Base-by-base conservation (phyloP, 441 rosid species). In the Omphalea diandra region DNA sequence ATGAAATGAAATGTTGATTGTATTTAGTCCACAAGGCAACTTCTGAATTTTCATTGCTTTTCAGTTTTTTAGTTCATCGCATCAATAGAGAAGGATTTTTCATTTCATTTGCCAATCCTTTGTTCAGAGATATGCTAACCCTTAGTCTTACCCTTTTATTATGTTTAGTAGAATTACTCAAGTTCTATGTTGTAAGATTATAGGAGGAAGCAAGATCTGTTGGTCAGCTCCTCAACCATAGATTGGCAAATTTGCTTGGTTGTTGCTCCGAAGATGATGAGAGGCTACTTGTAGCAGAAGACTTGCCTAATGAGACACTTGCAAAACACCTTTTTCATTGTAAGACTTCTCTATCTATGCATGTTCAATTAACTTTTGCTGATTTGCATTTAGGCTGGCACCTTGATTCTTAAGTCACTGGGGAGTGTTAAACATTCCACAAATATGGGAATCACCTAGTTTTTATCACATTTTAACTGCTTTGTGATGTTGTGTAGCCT, bases 261-360 rank as follows among this genome's bases (percentile, higher is more conserved):
- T 84, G 81, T 65, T 84, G 86, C 40, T 80, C 73, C 57, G 84
- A 84, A 67, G 86, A 76, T 53, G 88, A 84, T 68, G 88, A 84
- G 60, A 78, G 88, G 68, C 79, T 84, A 22, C 79, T 84, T 71
- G 86, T 85, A 36, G 82, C 88, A 54, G 88, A 85, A 68, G 83
- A 74, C 67, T 79, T 84, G 83, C 84, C 84, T 22, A 84, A 77
- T 69, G 86, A 82, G 65, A 84, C 88, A 63, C 84, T 84, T 31
- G 81, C 88, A 61, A 84, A 83, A 62, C 88, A 84, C 59, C 83
- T 84, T 49, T 84, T 84, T 68, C 88, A 84, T 73, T 82, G 88
- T 85, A 83, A 81, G 90, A 29, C 35, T 76, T 47, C 26, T 41
- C 7, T 62, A 35, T 65, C 17, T 31, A 4, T 3, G 55, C 17